These are phyloP conservation scores for Lachnellula arida DNA, from an alignment of 2,329 filamentous ascomycete species.

Conservation along the genomic window DNA sequence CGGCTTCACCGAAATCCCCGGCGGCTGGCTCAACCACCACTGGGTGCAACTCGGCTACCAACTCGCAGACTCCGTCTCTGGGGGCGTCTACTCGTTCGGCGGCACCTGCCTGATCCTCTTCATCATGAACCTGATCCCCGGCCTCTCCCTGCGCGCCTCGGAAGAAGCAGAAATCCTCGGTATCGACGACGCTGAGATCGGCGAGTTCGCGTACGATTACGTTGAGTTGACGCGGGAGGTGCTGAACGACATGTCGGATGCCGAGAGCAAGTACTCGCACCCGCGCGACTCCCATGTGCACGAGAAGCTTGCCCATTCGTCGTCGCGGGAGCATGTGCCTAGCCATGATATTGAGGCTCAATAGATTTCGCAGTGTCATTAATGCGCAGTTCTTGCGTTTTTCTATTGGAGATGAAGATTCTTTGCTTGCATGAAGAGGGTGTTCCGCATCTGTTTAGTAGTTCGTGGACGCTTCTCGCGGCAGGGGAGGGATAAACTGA, in stretches of 20 bases:
- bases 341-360: background rate
- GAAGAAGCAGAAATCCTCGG: constrained; percentile 79
- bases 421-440: background rate
- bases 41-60: constrained; percentile 83
- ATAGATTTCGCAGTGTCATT: background rate
- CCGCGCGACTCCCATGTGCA: background rate
- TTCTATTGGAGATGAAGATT: background rate
- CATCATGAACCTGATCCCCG: constrained; percentile 73
- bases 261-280: constrained; percentile 10
- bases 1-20: constrained; percentile 59
- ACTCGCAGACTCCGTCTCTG: constrained; percentile 73
- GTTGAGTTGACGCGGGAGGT: constrained; percentile 53
- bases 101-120: constrained; percentile 76
- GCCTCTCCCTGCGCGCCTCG: constrained; percentile 65
- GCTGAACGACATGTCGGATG: constrained; percentile 6
- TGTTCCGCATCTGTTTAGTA: background rate
- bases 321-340: background rate
- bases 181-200: constrained; percentile 86
- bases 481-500: background rate
- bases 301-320: background rate
- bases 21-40: constrained; percentile 79
- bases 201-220: constrained; percentile 94
- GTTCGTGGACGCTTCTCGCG: background rate
- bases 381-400: background rate
- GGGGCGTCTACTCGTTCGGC: constrained; percentile 72